Conservation (phyloP, 306 rosid genomes). For the Pachyrhizus erosus region DNA sequence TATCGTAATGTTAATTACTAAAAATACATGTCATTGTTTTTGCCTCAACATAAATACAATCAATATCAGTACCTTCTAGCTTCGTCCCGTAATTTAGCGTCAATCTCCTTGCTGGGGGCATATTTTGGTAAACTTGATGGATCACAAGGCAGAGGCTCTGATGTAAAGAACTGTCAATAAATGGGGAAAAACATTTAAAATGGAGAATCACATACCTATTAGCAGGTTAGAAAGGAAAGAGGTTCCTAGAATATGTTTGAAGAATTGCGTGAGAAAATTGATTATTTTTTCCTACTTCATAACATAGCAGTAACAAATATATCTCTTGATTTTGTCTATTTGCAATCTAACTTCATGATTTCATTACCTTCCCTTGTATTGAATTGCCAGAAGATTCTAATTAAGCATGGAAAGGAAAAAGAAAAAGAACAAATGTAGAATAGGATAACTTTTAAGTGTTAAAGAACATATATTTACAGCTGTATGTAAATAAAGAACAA, state of each 20-base stretch:
- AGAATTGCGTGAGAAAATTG: neutral
- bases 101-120: conserved; percentile 95
- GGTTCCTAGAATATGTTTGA: conserved; percentile 12
- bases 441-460: neutral
- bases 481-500: neutral
- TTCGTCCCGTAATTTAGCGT: conserved; percentile 81
- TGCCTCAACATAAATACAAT: conserved; percentile 24
- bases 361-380: conserved; percentile 17
- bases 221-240: conserved; percentile 26
- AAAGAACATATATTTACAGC: neutral
- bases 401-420: neutral
- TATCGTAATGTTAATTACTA: conserved; percentile 3
- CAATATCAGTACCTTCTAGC: conserved; percentile 69
- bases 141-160: conserved; percentile 86
- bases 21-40: conserved; percentile 9
- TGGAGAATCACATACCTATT: conserved; percentile 34
- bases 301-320: neutral
- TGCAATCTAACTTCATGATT: conserved; percentile 21
- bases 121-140: conserved; percentile 91
- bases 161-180: conserved; percentile 71
- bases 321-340: conserved; percentile 11
- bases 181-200: conserved; percentile 24
- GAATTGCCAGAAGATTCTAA: neutral
- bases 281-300: conserved; percentile 25
- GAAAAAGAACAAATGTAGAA: neutral